Conservation (phyloP, 2,329 filamentous ascomycete species). For the Septoria petroselini region DNA sequence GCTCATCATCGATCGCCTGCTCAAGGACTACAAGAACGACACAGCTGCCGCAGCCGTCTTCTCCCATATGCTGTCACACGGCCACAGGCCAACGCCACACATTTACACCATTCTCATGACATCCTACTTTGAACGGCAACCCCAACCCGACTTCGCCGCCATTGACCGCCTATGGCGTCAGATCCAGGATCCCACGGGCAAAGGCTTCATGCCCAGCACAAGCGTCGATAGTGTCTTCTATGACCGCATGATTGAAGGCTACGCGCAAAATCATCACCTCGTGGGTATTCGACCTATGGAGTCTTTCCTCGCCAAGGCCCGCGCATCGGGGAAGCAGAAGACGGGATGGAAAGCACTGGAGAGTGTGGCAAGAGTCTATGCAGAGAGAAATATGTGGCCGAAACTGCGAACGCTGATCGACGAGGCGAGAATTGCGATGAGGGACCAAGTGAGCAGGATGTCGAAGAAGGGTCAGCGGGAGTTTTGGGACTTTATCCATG, state of each 20-base stretch:
- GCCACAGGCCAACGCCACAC: conserved; percentile 57
- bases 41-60: conserved; percentile 59
- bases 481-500: conserved; percentile 24
- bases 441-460: conserved; percentile 10
- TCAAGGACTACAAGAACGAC: conserved; percentile 49
- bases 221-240: conserved; percentile 59
- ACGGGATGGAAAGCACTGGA: conserved; percentile 45
- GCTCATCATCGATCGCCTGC: conserved; percentile 65
- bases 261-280: conserved; percentile 47
- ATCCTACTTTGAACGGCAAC: conserved; percentile 57
- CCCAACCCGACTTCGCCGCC: conserved; percentile 56
- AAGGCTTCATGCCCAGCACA: conserved; percentile 16
- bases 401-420: conserved; percentile 38
- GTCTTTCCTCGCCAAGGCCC: conserved; percentile 42
- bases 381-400: conserved; percentile 38
- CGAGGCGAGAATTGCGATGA: conserved; percentile 16
- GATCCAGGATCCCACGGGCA: conserved; percentile 39
- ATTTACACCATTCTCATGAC: conserved; percentile 73
- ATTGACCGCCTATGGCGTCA: conserved; percentile 58
- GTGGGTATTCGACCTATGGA: conserved; percentile 51
- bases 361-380: conserved; percentile 41
- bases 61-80: conserved; percentile 56
- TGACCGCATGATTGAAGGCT: conserved; percentile 68
- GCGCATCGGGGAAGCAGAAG: conserved; percentile 38
- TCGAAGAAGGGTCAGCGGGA: conserved; percentile 8